A percentile compares a stretch with the other conserved stretches of the same genome.
Conservation (phyloP, 2,329 filamentous ascomycete genomes). For the Cercospora beticola region DNA sequence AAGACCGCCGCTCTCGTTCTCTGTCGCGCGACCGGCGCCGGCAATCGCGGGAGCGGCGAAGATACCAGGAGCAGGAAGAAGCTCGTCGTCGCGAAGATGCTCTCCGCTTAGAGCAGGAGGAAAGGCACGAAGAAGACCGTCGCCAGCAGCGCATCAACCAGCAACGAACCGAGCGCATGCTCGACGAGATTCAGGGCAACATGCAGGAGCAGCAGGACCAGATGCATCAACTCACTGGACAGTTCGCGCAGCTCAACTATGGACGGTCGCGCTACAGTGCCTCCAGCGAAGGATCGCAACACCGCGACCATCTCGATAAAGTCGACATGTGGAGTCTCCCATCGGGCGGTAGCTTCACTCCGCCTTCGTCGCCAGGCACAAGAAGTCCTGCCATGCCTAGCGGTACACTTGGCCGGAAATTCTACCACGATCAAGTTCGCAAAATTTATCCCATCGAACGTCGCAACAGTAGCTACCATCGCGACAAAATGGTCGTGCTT, state of each 20-base stretch:
- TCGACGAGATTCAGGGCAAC: slow-evolving; percentile 8
- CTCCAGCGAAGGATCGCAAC: slow-evolving; percentile 3
- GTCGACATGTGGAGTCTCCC: slow-evolving; percentile 9
- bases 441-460: slow-evolving; percentile 2
- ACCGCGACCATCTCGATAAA: slow-evolving; percentile 9
- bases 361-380: neutral
- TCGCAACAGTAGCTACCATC: neutral
- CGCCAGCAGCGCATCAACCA: slow-evolving; percentile 7
- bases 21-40: slow-evolving; percentile 2
- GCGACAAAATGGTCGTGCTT: neutral
- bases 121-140: slow-evolving; percentile 2
- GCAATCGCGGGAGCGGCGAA: neutral
- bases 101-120: neutral
- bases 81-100: slow-evolving; percentile 6
- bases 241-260: slow-evolving; percentile 3
- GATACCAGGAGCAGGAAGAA: slow-evolving; percentile 5
- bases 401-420: slow-evolving; percentile 3
- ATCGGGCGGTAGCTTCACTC: slow-evolving; percentile 9
- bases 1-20: slow-evolving; percentile 3
- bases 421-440: neutral
- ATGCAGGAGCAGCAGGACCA: slow-evolving; percentile 6
- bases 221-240: slow-evolving; percentile 4
- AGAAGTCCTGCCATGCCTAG: slow-evolving; percentile 2
- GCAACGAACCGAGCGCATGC: slow-evolving; percentile 4
- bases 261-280: slow-evolving; percentile 5